Evolutionary conservation across 768 basidiomycete genomes (phyloP).

Genomic region (Russula lepida): DNA sequence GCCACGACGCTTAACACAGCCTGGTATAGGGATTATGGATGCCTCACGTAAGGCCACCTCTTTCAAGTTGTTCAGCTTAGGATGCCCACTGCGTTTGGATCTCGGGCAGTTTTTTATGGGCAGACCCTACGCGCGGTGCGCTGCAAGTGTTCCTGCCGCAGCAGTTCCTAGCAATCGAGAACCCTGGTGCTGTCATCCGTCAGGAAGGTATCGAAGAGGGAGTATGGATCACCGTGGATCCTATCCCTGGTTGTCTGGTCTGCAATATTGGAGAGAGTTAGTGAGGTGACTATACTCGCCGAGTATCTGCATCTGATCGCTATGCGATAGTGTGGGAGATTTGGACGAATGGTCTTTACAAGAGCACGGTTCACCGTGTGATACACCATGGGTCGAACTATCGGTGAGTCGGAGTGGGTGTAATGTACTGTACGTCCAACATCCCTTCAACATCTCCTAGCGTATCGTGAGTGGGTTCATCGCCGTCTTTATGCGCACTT

Average conservation of each 20-base stretch:
- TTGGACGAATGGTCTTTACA: constrained; percentile 84
- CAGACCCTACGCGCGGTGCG: constrained; percentile 72
- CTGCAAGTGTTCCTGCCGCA: constrained; percentile 69
- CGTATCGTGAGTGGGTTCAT: constrained; percentile 51
- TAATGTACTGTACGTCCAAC: background rate
- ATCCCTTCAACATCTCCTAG: constrained; percentile 29
- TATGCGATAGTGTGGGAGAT: constrained; percentile 71
- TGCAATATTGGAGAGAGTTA: constrained; percentile 90
- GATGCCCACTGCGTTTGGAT: constrained; percentile 12
- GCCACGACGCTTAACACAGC: background rate
- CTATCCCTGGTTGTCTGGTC: constrained; percentile 73
- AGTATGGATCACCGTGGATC: constrained; percentile 78
- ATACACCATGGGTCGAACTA: constrained; percentile 71
- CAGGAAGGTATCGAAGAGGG: constrained; percentile 49
- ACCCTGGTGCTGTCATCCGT: constrained; percentile 32
- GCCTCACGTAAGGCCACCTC: constrained; percentile 54
- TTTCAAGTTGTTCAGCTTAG: background rate
- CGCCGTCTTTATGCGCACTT: background rate
- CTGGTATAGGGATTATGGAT: constrained; percentile 72
- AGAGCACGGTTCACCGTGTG: constrained; percentile 84
- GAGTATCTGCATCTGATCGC: background rate
- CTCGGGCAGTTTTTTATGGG: constrained; percentile 59
- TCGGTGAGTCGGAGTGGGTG: constrained; percentile 27
- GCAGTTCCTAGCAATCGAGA: constrained; percentile 28
- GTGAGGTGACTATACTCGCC: constrained; percentile 22